A percentile compares a stretch with the other conserved stretches of the same genome.
Conservation (phyloP, 768 basidiomycete species). For the Phylloporus sp. region DNA sequence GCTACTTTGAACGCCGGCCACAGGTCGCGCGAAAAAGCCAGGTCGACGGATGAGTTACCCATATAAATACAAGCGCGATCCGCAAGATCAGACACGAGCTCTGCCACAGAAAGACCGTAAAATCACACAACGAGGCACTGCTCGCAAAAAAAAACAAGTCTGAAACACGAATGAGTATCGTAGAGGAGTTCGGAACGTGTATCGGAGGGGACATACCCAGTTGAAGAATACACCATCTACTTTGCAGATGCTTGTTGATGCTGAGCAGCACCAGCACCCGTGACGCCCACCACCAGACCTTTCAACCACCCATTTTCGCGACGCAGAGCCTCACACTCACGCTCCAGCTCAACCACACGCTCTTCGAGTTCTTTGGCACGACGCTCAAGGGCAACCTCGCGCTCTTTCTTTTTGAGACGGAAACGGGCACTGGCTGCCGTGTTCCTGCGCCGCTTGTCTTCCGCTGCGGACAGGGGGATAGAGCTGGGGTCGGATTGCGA, state of each 20-base stretch:
- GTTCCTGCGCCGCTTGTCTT: slow-evolving; percentile 92
- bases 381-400: slow-evolving; percentile 84
- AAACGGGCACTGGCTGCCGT: slow-evolving; percentile 93
- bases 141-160: not conserved
- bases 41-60: not conserved
- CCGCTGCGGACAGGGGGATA: slow-evolving; percentile 48
- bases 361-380: slow-evolving; percentile 81
- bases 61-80: slow-evolving; percentile 18
- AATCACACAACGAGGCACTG: not conserved
- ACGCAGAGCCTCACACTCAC: slow-evolving; percentile 84
- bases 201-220: not conserved
- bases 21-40: not conserved
- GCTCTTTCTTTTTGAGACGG: slow-evolving; percentile 93
- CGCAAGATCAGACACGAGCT: not conserved
- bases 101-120: not conserved
- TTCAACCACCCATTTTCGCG: slow-evolving; percentile 93
- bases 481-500: slow-evolving; percentile 9
- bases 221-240: slow-evolving; percentile 1
- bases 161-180: slow-evolving; percentile 1
- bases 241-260: slow-evolving; percentile 24
- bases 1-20: not conserved
- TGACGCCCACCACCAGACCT: slow-evolving; percentile 84
- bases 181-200: not conserved
- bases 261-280: slow-evolving; percentile 54
- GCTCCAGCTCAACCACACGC: slow-evolving; percentile 77